Percentiles rank a stretch among this genome's conserved stretches.
These are phyloP conservation scores for Phialophora expanda DNA, from an alignment of 2,329 filamentous ascomycete genomes.

Conservation along the genomic window DNA sequence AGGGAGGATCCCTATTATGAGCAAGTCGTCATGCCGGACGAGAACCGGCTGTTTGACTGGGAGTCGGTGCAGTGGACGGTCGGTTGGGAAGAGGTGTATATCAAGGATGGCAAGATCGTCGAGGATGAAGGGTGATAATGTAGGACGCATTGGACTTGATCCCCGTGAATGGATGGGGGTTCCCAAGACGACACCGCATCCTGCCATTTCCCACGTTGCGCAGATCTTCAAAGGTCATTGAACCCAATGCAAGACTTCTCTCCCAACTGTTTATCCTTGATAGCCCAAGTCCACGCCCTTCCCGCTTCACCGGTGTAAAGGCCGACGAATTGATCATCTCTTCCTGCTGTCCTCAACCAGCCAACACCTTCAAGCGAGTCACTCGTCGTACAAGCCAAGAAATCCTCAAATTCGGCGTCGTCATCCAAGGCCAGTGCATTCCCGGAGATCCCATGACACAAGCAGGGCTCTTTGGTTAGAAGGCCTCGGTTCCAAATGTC, in stretches of 20 bases:
- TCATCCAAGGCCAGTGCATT: constrained; percentile 60
- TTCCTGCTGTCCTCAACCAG: constrained; percentile 48
- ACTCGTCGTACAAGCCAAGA: constrained; percentile 31
- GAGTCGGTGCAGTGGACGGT: constrained; percentile 7
- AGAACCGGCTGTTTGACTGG: constrained; percentile 16
- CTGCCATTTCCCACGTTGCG: neutral
- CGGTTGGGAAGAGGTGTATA: constrained; percentile 18
- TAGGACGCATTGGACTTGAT: neutral
- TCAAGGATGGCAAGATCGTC: constrained; percentile 16
- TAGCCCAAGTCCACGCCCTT: constrained; percentile 54
- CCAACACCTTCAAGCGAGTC: constrained; percentile 33
- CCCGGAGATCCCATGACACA: constrained; percentile 70
- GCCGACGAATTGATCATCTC: constrained; percentile 56
- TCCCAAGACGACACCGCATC: neutral
- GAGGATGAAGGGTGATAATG: neutral
- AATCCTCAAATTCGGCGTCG: constrained; percentile 31
- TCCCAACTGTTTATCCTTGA: constrained; percentile 33
- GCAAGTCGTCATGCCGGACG: constrained; percentile 9
- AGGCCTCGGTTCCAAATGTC: constrained; percentile 64
- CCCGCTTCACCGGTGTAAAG: constrained; percentile 59
- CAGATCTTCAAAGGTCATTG: constrained; percentile 37
- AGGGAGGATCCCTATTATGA: constrained; percentile 16
- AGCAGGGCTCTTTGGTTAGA: constrained; percentile 67
- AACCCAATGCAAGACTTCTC: constrained; percentile 35
- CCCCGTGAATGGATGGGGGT: neutral